Evolutionary conservation across 2,329 filamentous ascomycete genomes (phyloP), one percentile per base, ranked within the genome.

Genomic region (Ceratocystis cubensis): DNA sequence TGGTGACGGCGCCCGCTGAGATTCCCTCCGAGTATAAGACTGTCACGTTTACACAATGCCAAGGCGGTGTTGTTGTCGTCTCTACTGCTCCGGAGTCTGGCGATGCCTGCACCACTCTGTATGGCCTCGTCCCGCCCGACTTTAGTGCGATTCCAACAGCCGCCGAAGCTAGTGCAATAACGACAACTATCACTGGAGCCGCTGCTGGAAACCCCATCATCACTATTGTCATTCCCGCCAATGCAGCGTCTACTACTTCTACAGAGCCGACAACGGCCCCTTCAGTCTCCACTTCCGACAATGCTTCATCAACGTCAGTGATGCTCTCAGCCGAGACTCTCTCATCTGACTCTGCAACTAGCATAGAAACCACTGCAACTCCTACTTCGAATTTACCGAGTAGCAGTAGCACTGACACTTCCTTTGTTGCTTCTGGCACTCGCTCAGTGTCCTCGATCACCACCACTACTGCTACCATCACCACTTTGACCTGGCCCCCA

Each of bases 11-110:
- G 25, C 57, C 63, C 3, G 44, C 63, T 22, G 50, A 59, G 48
- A 62, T 61, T 45, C 63, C 56, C 22, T 50, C 56, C 44, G 57
- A 64, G 22, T 68, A 63, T 61, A 68, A 63, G 61, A 68, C 64
- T 59, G 62, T 65, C 20, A 63, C 66, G 17, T 48, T 68, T 44
- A 63, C 64, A 25, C 64, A 65, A 44, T 68, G 66, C 48, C 66
- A 61, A 28, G 15, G 44, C 13, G 64, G 48, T n/a, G 50, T 64
- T 7, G 63, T 30, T n/a, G 50, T 30, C 22, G 48, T 25, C 45
- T 28, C 22, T 65, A 30, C 22, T 45, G 50, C 33, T 44, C 37
- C 15, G 28, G 20, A 25, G 41, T 20, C 41, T n/a, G 63, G 50
- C 22, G 22, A 25, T 41, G 45, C 46, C 22, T 68, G 66, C 48